A percentile compares a stretch with the other conserved stretches of the same genome.
Conservation (phyloP, 768 basidiomycete species). For the Tricholoma saponaceum region DNA sequence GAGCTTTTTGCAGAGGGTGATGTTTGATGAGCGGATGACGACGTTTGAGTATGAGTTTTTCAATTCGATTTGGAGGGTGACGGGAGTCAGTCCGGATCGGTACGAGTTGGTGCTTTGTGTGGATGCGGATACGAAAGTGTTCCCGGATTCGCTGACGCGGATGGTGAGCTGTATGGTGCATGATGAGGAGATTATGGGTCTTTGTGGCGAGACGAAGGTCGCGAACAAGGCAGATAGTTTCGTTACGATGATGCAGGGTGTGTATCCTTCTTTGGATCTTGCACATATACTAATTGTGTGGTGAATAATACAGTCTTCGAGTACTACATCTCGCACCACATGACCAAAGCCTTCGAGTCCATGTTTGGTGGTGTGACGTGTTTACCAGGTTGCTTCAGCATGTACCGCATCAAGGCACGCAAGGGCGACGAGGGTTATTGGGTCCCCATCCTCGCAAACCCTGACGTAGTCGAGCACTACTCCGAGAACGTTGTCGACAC, state of each 20-base stretch:
- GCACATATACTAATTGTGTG: slow-evolving; percentile 8
- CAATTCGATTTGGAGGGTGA: slow-evolving; percentile 94
- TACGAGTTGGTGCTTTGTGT: slow-evolving; percentile 96
- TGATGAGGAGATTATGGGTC: slow-evolving; percentile 97
- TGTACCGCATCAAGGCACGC: slow-evolving; percentile 99
- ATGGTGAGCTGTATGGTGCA: slow-evolving; percentile 97
- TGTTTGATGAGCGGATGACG: slow-evolving; percentile 99
- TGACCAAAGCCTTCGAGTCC: slow-evolving; percentile 99
- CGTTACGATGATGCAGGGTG: slow-evolving; percentile 99
- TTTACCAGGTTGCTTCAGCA: slow-evolving; percentile 98
- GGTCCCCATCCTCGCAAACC: slow-evolving; percentile 98
- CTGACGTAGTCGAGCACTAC: slow-evolving; percentile 97
- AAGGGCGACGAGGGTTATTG: slow-evolving; percentile 95
- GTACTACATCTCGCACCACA: slow-evolving; percentile 99
- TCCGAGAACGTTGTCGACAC: slow-evolving; percentile 99
- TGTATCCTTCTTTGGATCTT: slow-evolving; percentile 22
- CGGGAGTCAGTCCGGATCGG: slow-evolving; percentile 92
- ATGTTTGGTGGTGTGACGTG: slow-evolving; percentile 99
- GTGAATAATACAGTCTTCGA: slow-evolving; percentile 74
- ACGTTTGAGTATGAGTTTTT: slow-evolving; percentile 99
- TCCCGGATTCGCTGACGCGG: slow-evolving; percentile 94
- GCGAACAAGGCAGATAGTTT: slow-evolving; percentile 99
- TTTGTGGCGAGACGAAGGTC: slow-evolving; percentile 99
- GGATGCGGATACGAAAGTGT: slow-evolving; percentile 97
- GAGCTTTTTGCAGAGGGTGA: slow-evolving; percentile 97